These are phyloP conservation scores for Suhomyces xylopsoci DNA, from an alignment of 805 yeast species.

Conservation along the genomic window DNA sequence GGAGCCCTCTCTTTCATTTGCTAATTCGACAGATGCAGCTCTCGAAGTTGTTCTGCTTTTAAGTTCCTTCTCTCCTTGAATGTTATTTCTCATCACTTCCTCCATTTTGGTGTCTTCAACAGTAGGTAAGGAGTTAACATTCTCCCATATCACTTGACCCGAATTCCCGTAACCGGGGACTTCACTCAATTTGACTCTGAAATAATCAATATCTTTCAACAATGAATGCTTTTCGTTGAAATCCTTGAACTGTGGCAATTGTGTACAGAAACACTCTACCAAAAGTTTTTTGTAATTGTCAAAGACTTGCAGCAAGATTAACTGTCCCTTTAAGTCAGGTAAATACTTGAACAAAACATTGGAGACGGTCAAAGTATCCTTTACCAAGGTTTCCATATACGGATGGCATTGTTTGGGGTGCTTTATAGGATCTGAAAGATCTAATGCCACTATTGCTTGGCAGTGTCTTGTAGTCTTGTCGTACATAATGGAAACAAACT, in stretches of 20 bases:
- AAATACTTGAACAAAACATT: conserved; percentile 58
- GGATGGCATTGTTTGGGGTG: conserved; percentile 50
- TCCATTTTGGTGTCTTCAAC: conserved; percentile 50
- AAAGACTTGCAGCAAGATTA: conserved; percentile 48
- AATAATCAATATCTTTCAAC: conserved; percentile 60
- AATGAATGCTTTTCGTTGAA: conserved; percentile 52
- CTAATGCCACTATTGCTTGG: conserved; percentile 40
- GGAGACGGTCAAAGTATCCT: conserved; percentile 63
- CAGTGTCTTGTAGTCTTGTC: conserved; percentile 58
- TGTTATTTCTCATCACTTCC: conserved; percentile 40
- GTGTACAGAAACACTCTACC: conserved; percentile 49
- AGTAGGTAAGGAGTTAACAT: conserved; percentile 50
- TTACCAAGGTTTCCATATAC: conserved; percentile 64
- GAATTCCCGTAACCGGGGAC: conserved; percentile 59
- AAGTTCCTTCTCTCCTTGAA: conserved; percentile 20
- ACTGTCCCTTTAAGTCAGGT: conserved; percentile 46
- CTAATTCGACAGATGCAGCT: conserved; percentile 4
- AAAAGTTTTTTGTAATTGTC: conserved; percentile 57
- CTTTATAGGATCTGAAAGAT: conserved; percentile 47
- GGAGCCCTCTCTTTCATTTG: background rate
- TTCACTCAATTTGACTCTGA: conserved; percentile 57
- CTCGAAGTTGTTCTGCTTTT: conserved; percentile 9
- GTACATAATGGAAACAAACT: conserved; percentile 66
- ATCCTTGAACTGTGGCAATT: conserved; percentile 46
- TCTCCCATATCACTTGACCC: conserved; percentile 62